Percentiles rank a stretch among this genome's conserved stretches.
Evolutionary conservation across 805 yeast species (phyloP).

Genomic region (Clavispora vitiphila): DNA sequence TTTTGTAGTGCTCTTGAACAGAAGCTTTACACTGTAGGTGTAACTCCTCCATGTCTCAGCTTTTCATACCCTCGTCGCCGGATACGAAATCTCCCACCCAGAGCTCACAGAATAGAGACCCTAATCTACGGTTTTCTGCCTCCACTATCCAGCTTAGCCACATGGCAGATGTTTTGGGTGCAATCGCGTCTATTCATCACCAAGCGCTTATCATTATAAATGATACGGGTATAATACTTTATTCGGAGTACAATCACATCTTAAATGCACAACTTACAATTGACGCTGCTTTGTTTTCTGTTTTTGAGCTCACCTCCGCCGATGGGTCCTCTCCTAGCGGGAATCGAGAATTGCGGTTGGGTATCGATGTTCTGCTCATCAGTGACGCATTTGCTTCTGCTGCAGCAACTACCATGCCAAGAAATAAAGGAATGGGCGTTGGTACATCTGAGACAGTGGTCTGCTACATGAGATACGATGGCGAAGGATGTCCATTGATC

Average conservation of each 20-base stretch:
- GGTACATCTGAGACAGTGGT: conserved; percentile 17
- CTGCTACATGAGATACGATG: conserved; percentile 34
- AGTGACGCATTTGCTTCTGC: conserved; percentile 31
- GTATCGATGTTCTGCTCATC: conserved; percentile 33
- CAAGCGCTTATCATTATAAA: conserved; percentile 33
- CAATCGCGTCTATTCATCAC: conserved; percentile 26
- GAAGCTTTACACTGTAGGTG: neutral
- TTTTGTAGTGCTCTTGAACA: neutral
- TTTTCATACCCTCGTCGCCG: conserved; percentile 14
- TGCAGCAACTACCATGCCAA: conserved; percentile 18
- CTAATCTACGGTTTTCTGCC: conserved; percentile 23
- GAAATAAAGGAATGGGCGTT: conserved; percentile 4
- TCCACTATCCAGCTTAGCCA: conserved; percentile 35
- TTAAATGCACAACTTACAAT: conserved; percentile 29
- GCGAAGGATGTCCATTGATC: conserved; percentile 35
- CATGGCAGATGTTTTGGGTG: conserved; percentile 31
- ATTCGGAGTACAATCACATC: conserved; percentile 34
- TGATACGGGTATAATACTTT: conserved; percentile 28
- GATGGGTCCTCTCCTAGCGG: conserved; percentile 2
- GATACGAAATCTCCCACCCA: neutral
- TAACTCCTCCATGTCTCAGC: conserved; percentile 3
- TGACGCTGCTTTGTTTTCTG: conserved; percentile 33
- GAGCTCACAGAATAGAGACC: neutral
- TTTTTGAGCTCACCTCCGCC: conserved; percentile 19
- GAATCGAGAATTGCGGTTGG: conserved; percentile 18